Conservation (phyloP, 148 eudicot species). For the Rhododendron molle region DNA sequence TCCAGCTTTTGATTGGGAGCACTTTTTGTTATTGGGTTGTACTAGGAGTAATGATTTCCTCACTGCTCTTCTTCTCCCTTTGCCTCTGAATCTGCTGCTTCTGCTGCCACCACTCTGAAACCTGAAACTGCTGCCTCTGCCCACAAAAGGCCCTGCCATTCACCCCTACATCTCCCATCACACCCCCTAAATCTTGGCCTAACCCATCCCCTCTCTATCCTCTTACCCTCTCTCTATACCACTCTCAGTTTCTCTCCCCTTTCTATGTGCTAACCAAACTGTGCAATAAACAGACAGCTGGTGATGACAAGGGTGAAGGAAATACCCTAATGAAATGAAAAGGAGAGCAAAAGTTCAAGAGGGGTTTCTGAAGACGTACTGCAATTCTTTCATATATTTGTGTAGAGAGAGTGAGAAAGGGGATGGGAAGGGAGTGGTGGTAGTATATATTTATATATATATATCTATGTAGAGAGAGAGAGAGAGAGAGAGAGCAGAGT, state of each 20-base stretch:
- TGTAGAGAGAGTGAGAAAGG: not conserved
- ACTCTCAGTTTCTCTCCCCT: not conserved
- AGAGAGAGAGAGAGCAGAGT: not conserved
- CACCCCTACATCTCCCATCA: constrained; percentile 39
- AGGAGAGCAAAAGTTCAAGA: constrained; percentile 5
- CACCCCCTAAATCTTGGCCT: constrained; percentile 24
- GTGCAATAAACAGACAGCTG: not conserved
- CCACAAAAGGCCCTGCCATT: constrained; percentile 36
- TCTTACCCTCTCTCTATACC: constrained; percentile 1
- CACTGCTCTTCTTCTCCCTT: constrained; percentile 8
- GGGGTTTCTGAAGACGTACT: not conserved
- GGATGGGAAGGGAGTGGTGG: constrained; percentile 1
- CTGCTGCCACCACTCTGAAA: constrained; percentile 19
- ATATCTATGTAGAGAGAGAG: not conserved
- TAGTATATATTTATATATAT: not conserved
- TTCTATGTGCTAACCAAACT: no score
- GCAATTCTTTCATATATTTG: constrained; percentile 16
- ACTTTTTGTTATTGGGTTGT: constrained; percentile 2
- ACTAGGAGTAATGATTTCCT: not conserved
- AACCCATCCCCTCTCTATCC: constrained; percentile 30
- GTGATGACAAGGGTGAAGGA: not conserved
- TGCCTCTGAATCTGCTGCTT: constrained; percentile 12
- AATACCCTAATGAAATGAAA: not conserved
- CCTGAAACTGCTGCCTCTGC: constrained; percentile 13
- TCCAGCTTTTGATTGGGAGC: constrained; percentile 47